phyloP scores from a whole-genome alignment of 2,329 filamentous ascomycete species.

The Epichloe sylvatica region DNA sequence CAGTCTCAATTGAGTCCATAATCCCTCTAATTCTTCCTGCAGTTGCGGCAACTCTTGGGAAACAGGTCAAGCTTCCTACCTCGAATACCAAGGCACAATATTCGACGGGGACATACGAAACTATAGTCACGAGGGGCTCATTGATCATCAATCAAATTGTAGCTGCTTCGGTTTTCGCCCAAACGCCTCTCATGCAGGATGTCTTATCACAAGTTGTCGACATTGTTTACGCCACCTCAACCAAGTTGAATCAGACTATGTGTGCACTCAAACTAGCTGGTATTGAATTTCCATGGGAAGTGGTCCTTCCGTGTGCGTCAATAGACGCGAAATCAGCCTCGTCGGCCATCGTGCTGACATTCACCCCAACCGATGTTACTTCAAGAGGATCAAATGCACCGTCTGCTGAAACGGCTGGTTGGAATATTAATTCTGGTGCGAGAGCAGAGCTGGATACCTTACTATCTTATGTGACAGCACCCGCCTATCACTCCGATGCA shows the following conservation, averaged over 20 bases:
- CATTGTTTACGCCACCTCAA: conserved; percentile 10
- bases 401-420: not conserved
- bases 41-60: conserved; percentile 9
- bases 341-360: conserved; percentile 1
- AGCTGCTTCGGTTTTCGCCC: conserved; percentile 1
- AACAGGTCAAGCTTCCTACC: conserved; percentile 1
- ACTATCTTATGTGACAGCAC: not conserved
- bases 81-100: conserved; percentile 1
- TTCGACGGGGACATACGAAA: conserved; percentile 5
- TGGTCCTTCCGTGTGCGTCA: conserved; percentile 10
- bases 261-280: conserved; percentile 9
- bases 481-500: not conserved
- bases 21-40: conserved; percentile 14
- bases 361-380: not conserved
- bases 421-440: conserved; percentile 2
- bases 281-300: conserved; percentile 5
- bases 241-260: conserved; percentile 7
- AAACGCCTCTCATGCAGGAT: conserved; percentile 6
- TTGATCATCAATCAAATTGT: conserved; percentile 11
- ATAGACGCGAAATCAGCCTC: not conserved
- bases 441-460: not conserved
- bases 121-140: conserved; percentile 9
- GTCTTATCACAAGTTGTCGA: conserved; percentile 11
- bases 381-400: not conserved
- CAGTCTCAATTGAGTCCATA: conserved; percentile 4